Conservation (phyloP, 495 filamentous ascomycete genomes). For the Margaritispora aquatica region DNA sequence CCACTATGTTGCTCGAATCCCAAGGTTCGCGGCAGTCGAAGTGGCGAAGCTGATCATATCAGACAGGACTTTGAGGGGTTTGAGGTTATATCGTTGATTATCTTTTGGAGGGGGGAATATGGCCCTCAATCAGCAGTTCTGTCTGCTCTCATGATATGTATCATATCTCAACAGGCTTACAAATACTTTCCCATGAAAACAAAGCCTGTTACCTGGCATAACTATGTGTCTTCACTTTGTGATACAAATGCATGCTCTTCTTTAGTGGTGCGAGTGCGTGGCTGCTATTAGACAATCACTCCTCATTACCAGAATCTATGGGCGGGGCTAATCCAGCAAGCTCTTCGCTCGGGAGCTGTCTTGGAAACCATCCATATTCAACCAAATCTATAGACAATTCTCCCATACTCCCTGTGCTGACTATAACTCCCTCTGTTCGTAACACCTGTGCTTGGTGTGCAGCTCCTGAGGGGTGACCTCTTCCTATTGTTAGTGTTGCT, state of each 20-base stretch:
- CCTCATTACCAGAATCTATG: slow-evolving; percentile 14
- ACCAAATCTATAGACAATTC: slow-evolving; percentile 63
- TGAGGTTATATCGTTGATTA: slow-evolving; percentile 9
- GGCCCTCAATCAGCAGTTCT: slow-evolving; percentile 2
- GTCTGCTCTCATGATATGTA: slow-evolving; percentile 16
- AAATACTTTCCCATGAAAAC: slow-evolving; percentile 15
- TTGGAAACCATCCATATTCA: slow-evolving; percentile 74
- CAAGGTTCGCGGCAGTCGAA: slow-evolving; percentile 3
- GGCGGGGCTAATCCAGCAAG: slow-evolving; percentile 14
- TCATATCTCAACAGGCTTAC: slow-evolving; percentile 21
- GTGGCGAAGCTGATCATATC: slow-evolving; percentile 22
- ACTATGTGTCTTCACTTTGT: too few species aligned
- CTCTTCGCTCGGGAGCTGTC: slow-evolving; percentile 34
- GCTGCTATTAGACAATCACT: background rate
- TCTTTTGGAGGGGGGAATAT: slow-evolving; percentile 3
- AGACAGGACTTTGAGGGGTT: slow-evolving; percentile 15
- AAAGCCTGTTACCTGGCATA: too few species aligned
- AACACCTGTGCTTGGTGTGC: slow-evolving; percentile 62
- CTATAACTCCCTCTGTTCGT: slow-evolving; percentile 62
- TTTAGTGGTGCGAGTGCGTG: too few species aligned
- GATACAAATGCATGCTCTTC: too few species aligned
- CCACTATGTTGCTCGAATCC: slow-evolving; percentile 15
- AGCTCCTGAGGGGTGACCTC: slow-evolving; percentile 59
- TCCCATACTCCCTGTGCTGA: slow-evolving; percentile 57
- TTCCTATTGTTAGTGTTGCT: slow-evolving; percentile 26